These are phyloP conservation scores for Chytridium lagenaria DNA, from an alignment of 371 early-diverging fungal genomes.

Conservation along the genomic window DNA sequence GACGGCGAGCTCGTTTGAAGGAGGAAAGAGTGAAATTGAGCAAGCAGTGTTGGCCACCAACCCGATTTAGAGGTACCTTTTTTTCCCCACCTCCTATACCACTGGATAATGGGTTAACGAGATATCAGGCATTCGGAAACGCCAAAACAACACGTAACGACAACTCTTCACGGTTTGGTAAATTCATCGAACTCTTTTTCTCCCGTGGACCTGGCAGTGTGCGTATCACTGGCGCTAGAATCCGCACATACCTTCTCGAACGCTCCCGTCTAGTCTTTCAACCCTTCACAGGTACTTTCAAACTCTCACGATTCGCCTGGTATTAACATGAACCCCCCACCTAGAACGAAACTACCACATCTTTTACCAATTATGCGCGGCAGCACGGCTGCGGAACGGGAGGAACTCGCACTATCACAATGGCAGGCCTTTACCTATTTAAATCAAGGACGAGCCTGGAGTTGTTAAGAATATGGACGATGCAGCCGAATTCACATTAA, in stretches of 20 bases:
- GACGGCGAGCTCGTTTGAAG: conserved; percentile 7
- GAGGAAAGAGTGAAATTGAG: conserved; percentile 53
- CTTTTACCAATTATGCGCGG: conserved; percentile 96
- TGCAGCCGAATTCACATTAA: conserved; percentile 85
- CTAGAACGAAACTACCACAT: conserved; percentile 99
- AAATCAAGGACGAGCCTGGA: conserved; percentile 83
- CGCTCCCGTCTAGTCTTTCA: conserved; percentile 95
- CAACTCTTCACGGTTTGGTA: conserved; percentile 98
- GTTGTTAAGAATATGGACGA: conserved; percentile 88
- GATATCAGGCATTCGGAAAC: conserved; percentile 99
- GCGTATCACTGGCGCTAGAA: conserved; percentile 93
- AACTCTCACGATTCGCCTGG: background rate
- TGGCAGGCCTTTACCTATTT: conserved; percentile 86
- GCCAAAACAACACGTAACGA: conserved; percentile 99
- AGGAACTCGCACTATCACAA: conserved; percentile 75
- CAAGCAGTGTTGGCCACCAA: conserved; percentile 81
- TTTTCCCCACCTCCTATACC: too few relatives aligned
- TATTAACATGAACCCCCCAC: background rate
- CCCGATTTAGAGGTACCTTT: conserved; percentile 98
- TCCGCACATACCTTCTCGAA: conserved; percentile 98
- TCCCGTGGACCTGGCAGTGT: conserved; percentile 50
- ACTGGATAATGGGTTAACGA: too few relatives aligned
- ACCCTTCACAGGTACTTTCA: conserved; percentile 58
- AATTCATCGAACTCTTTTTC: conserved; percentile 92
- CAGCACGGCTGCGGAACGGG: conserved; percentile 81